Base-by-base conservation (phyloP, 192 early-diverging fungal genomes). In the Backusella parvicylindrica region DNA sequence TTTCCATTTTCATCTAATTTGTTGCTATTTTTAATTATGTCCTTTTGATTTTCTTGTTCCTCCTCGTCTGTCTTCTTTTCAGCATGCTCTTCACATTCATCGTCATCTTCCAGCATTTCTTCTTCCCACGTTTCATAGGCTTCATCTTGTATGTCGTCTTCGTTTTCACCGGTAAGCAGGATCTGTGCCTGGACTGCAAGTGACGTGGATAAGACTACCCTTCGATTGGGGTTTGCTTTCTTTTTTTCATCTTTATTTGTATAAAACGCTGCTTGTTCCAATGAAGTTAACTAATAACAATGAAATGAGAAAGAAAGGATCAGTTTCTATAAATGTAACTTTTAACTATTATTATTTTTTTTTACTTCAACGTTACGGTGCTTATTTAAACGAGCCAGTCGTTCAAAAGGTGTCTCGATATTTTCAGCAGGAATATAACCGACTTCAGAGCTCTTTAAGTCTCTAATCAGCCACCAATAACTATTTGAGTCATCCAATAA, bases 391-490 rank as follows among this genome's bases (percentile, higher is more conserved):
- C 93, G 85, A 16, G 92, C 93, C 33, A 95, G 75, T 30, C 91
- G 84, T 72, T 95, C 93, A 75, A 83, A 91, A 0, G 93, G 93
- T 72, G 90, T 89, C 79, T 95, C 93, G 68, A 95, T 89, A 74
- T 95, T 93, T 74, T 95, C 93, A 3, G 93, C 93, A 26, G 93
- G 93, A 49, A 95, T 92, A 79, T 95, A 95, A 13, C 93, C 93
- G 75, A 95, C 89, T 82, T 89, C 80, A 12, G 75, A 82, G 12
- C 75, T 90, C 78, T 86, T 93, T 70, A 85, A 85, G 70, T 79
- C 89, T 82, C 83, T 90, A 36, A 90, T 85, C 4, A 89, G 23
- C 88, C 89, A 89, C 93, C 93, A 95, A 80, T 95, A 95, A 8
- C 86, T 87, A 81, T 95, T 94, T 18, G 87, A 81, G 72, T 95